Evolutionary conservation across 495 filamentous ascomycete species (phyloP), one percentile per base, ranked within the genome.

Genomic region (Talaromyces trachyspermus): DNA sequence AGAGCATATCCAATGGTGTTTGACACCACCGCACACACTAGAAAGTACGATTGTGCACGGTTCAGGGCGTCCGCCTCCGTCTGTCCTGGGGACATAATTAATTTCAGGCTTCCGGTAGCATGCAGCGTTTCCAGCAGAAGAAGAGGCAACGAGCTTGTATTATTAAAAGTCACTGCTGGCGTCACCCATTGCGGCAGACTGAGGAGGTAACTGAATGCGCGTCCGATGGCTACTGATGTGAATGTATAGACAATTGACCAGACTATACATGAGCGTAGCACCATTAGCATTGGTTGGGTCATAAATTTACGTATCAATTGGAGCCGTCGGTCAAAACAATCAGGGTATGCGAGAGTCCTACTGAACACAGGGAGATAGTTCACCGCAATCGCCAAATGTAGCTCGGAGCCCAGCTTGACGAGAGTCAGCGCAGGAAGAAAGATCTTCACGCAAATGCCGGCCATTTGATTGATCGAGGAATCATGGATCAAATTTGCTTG

Each of bases 351-450:
- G 22, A 4, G 19, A 37, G 8, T 11, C 53, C 30, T 57, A 71
- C 70, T 50, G 2, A 77, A 41, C 17, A 81, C 63, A 3, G 77
- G 74, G n/a, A 80, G 33, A 68, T 88, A 88, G 19, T 75, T 69
- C 43, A 63, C 45, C 11, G 65, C 71, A 6, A 72, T 81, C 4
- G 66, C 74, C 5, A 72, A 27, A 41, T 82, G 65, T n/a, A 91
- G 62, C 49, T 89, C 65, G 5, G 69, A 70, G 4, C 86, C 85
- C 17, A 91, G 66, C 48, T 85, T 80, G 18, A 75, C 75, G 49
- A 89, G 66, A n/a, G 89, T 65, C 23, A 89, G 60, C 1, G 80
- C 80, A 0, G 85, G 86, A 5, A 89, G 66, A 44, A 88, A 84
- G 48, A 88, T 63, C 23, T 75, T 77, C 7, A 88, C 81, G 51